Evolutionary conservation across 371 early-diverging fungal species (phyloP), one percentile per base, ranked within the genome.

Genomic region (Mucor plumbeus): DNA sequence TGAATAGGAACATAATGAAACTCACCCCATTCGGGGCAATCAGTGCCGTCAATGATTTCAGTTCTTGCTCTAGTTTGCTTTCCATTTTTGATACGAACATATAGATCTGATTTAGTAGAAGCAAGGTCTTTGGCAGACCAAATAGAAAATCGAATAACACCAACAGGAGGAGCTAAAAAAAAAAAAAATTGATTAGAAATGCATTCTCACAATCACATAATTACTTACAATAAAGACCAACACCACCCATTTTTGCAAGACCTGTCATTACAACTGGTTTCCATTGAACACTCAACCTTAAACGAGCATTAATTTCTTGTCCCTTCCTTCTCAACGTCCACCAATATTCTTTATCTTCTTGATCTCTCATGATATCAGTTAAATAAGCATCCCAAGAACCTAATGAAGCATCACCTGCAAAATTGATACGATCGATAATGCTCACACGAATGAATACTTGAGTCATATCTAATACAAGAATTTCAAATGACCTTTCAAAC

Each of bases 1-100:
- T 88, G 90, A 35, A 94, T 82, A 1, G 91, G 84, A 8, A 95
- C 75, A 62, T 90, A 92, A 61, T 87, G 87, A 9, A 87, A 84
- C 68, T 95, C 93, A 64, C 96, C 91, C 95, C 95, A 98, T 60
- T 89, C 88, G 0, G 97, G 98, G 62, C 91, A 87, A 57, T 92
- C 71, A 58, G 89, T 90, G 63, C 85, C 85, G 35, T 87, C 82
- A 57, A 94, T 85, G 33, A 89, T 83, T 47, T 88, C 85, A 5
- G 96, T 94, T 31, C 81, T 74, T n/a, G 84, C 87, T 21, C 85
- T 82, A 33, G 82, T 85, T 73, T 81, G 90, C 65, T 76, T 86
- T 14, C 84, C 90, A 10, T 88, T 76, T 55, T 88, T 83, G 26
- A 92, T 85, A 17, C 83, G 78, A 21, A 93, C 87, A 72, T 92